These are phyloP conservation scores for Terana coerulea DNA, from an alignment of 768 basidiomycete genomes.

Conservation along the genomic window DNA sequence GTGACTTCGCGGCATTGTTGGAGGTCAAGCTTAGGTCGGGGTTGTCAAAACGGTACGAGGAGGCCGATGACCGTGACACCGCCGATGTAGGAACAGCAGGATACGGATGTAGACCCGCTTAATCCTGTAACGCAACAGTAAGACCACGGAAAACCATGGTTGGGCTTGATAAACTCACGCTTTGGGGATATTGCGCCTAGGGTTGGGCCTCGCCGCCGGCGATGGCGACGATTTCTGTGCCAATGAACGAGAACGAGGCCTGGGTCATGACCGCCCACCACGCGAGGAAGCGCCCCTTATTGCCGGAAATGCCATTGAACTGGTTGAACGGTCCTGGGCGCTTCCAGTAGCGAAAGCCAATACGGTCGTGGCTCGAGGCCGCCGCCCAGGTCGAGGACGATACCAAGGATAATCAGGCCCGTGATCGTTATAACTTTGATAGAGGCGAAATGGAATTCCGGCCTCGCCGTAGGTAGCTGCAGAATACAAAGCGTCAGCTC, in stretches of 20 bases:
- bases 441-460: slow-evolving; percentile 82
- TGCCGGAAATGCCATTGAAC: slow-evolving; percentile 56
- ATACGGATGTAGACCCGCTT: slow-evolving; percentile 72
- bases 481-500: neutral
- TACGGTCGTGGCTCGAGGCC: slow-evolving; percentile 76
- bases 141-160: too few relatives aligned
- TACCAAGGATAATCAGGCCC: slow-evolving; percentile 51
- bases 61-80: slow-evolving; percentile 78
- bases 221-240: slow-evolving; percentile 91
- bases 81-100: slow-evolving; percentile 53
- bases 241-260: slow-evolving; percentile 91
- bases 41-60: slow-evolving; percentile 71
- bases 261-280: slow-evolving; percentile 73
- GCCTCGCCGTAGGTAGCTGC: slow-evolving; percentile 74
- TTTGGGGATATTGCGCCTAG: slow-evolving; percentile 61
- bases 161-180: slow-evolving; percentile 29
- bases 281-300: slow-evolving; percentile 73
- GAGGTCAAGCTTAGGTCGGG: slow-evolving; percentile 44
- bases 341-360: slow-evolving; percentile 78
- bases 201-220: slow-evolving; percentile 90
- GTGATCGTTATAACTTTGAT: slow-evolving; percentile 89
- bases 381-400: slow-evolving; percentile 83
- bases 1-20: slow-evolving; percentile 62
- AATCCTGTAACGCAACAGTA: slow-evolving; percentile 27
- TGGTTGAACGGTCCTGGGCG: slow-evolving; percentile 88